Evolutionary conservation across 2,329 filamentous ascomycete species (phyloP).

Genomic region (Fusarium brachygibbosum): DNA sequence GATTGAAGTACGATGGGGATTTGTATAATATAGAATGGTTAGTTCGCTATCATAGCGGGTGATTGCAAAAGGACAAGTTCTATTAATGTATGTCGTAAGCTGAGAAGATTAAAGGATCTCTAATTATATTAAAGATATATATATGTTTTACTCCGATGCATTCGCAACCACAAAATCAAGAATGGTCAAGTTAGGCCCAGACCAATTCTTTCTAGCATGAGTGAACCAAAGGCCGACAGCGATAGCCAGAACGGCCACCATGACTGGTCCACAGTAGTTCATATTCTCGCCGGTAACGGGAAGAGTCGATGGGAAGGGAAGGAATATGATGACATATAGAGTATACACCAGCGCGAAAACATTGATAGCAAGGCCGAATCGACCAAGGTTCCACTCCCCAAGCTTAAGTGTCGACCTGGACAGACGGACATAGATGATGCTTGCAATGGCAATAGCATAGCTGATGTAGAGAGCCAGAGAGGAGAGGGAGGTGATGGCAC

Average conservation of each 20-base stretch:
- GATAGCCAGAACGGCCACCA: conserved; percentile 39
- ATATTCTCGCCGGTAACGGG: conserved; percentile 43
- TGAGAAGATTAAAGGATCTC: too few relatives aligned
- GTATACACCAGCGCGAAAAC: conserved; percentile 44
- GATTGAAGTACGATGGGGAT: too few relatives aligned
- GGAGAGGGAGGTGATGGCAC: conserved; percentile 44
- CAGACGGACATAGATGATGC: conserved; percentile 44
- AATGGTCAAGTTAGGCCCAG: conserved; percentile 43
- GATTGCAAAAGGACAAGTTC: too few relatives aligned
- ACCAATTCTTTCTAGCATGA: conserved; percentile 43
- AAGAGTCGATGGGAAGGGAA: conserved; percentile 44
- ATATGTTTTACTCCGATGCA: neutral
- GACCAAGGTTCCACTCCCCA: conserved; percentile 46
- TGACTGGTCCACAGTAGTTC: conserved; percentile 48
- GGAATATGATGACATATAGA: conserved; percentile 45
- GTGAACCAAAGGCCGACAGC: conserved; percentile 40
- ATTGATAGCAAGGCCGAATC: conserved; percentile 37
- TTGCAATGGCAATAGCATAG: conserved; percentile 45
- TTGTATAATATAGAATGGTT: too few relatives aligned
- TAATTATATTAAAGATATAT: too few relatives aligned
- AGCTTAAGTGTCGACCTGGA: conserved; percentile 28
- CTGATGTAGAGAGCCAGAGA: conserved; percentile 47
- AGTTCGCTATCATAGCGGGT: too few relatives aligned
- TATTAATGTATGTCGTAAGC: too few relatives aligned
- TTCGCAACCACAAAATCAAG: conserved; percentile 45